These are phyloP conservation scores for Acrodontium crateriforme DNA, from an alignment of 2,329 filamentous ascomycete genomes.

Conservation along the genomic window DNA sequence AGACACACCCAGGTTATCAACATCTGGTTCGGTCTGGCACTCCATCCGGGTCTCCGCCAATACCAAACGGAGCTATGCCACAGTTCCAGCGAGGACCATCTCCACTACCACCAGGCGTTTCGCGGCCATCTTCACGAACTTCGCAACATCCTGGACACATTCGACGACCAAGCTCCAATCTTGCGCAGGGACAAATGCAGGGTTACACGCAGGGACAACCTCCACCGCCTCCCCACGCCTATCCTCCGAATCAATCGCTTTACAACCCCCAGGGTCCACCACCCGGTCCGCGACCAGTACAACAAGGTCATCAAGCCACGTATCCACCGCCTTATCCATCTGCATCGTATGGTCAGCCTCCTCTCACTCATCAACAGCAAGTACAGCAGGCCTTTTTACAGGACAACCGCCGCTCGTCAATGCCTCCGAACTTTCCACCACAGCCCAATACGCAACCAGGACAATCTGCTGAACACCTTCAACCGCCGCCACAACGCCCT, in stretches of 20 bases:
- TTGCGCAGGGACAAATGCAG: slow-evolving; percentile 47
- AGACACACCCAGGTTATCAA: slow-evolving; percentile 50
- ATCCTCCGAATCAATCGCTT: slow-evolving; percentile 73
- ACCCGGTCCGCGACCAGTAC: slow-evolving; percentile 29
- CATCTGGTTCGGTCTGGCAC: slow-evolving; percentile 73
- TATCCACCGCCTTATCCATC: slow-evolving; percentile 18
- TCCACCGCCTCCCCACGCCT: slow-evolving; percentile 52
- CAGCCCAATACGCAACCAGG: slow-evolving; percentile 36
- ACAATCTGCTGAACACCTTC: slow-evolving; percentile 11
- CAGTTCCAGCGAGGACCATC: slow-evolving; percentile 65
- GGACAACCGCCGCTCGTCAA: slow-evolving; percentile 59
- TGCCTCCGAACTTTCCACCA: slow-evolving; percentile 55
- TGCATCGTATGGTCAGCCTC: too few relatives aligned
- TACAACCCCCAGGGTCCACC: slow-evolving; percentile 53
- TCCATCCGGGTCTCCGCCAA: slow-evolving; percentile 77
- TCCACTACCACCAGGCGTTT: slow-evolving; percentile 63
- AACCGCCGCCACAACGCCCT: slow-evolving; percentile 13
- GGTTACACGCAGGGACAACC: slow-evolving; percentile 47
- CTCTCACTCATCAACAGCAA: slow-evolving; percentile 26
- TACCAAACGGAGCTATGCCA: slow-evolving; percentile 55
- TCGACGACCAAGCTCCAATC: slow-evolving; percentile 59
- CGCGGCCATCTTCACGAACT: slow-evolving; percentile 67
- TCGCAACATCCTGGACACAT: slow-evolving; percentile 47
- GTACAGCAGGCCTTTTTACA: slow-evolving; percentile 60
- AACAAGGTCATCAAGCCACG: slow-evolving; percentile 12